Conservation (phyloP, 768 basidiomycete species). For the Amanita fuliginea region DNA sequence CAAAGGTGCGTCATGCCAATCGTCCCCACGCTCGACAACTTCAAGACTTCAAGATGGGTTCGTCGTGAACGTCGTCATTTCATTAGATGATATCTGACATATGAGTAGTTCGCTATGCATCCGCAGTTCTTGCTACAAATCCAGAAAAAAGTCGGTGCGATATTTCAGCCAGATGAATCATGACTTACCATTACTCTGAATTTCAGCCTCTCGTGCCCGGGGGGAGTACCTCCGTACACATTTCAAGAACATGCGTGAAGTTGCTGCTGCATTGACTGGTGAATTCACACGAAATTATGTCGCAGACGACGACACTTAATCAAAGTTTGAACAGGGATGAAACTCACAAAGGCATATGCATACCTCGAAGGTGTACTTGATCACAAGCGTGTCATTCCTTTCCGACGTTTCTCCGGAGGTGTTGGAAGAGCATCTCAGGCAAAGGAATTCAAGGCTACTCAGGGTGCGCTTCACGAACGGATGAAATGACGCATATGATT, state of each 20-base stretch:
- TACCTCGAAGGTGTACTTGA: slow-evolving; percentile 93
- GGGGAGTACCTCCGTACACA: slow-evolving; percentile 98
- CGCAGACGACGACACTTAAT: neutral
- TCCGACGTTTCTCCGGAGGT: slow-evolving; percentile 91
- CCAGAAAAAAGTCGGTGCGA: slow-evolving; percentile 82
- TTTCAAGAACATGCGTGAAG: slow-evolving; percentile 99
- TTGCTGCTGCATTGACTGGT: slow-evolving; percentile 91
- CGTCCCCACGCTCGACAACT: slow-evolving; percentile 23
- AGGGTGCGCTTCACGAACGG: slow-evolving; percentile 48
- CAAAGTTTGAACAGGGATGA: slow-evolving; percentile 48
- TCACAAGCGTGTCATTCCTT: slow-evolving; percentile 95
- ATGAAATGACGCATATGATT: neutral
- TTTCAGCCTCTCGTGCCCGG: slow-evolving; percentile 77
- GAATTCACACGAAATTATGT: slow-evolving; percentile 15
- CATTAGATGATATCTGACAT: slow-evolving; percentile 12
- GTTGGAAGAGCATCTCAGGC: slow-evolving; percentile 92
- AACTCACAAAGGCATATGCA: slow-evolving; percentile 87
- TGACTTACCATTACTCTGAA: slow-evolving; percentile 10
- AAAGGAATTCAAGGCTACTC: slow-evolving; percentile 93
- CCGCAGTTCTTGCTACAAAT: slow-evolving; percentile 77
- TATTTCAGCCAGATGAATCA: neutral
- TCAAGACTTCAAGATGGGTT: slow-evolving; percentile 60
- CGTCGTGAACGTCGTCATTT: slow-evolving; percentile 20
- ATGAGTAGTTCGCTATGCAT: slow-evolving; percentile 80
- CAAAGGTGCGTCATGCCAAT: slow-evolving; percentile 11